Evolutionary conservation across 257 asterid species (phyloP), one percentile per base, ranked within the genome.

Genomic region (Cruciata laevipes): DNA sequence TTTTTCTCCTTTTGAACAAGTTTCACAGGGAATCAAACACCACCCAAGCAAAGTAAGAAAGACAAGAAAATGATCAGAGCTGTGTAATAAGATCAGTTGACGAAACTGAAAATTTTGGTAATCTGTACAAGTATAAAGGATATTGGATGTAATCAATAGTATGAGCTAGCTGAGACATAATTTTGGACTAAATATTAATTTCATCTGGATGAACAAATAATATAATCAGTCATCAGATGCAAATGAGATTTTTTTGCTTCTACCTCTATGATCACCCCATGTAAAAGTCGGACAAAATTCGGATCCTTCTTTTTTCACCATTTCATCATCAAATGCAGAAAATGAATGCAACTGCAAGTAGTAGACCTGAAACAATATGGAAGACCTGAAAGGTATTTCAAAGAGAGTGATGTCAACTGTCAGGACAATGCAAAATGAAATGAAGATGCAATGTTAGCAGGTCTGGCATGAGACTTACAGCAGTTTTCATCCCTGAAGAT

Each of bases 351-450:
- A 80, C 1, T 20, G 76, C 63, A 60, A 78, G 55, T 20, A 82
- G 23, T 63, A 73, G 74, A 49, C 63, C 47, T 55, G 44, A 42
- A 40, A 71, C 68, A 74, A 65, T 49, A 20, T 57, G 25, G 3
- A 72, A 44, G 64, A 61, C 88, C 94, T 86, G 84, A 75, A 80
- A 80, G 77, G 37, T 3, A 64, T 31, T 53, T 30, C 12, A 59
- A 27, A 42, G 52, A 71, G 13, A 1, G 32, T 2, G 67, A 17
- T n/a, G 49, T 81, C 21, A 27, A 27, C n/a, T 27, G 30, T 27
- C 30, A 74, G 52, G 58, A 47, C 2, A 12, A 0, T 47, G 65
- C 27, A 31, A 16, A 59, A 44, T 51, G 33, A 35, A 59, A 40
- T 20, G 33, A 35, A 62, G 24, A 53, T 47, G 55, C 1, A 7